Conservation (phyloP, 2,329 filamentous ascomycete species). For the Exserohilum rostratum region DNA sequence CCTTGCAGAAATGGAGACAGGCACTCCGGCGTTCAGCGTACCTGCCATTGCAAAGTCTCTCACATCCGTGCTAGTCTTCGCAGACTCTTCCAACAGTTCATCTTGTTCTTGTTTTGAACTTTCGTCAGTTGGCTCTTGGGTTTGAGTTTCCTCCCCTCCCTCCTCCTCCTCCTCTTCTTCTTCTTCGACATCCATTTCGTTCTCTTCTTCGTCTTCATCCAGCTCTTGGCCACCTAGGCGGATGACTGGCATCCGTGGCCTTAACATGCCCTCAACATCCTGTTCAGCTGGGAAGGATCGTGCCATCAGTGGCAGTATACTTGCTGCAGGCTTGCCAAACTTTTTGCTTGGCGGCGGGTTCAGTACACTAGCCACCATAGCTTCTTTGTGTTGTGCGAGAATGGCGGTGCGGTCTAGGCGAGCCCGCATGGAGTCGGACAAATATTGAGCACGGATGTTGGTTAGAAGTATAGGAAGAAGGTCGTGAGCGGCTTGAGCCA, state of each 20-base stretch:
- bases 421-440: constrained; percentile 74
- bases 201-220: constrained; percentile 33
- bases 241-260: constrained; percentile 56
- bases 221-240: constrained; percentile 29
- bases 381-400: constrained; percentile 68
- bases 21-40: background rate
- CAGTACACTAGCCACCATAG: constrained; percentile 81
- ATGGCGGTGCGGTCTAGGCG: constrained; percentile 84
- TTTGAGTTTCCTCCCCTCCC: constrained; percentile 55
- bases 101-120: constrained; percentile 45
- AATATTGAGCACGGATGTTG: constrained; percentile 67
- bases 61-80: constrained; percentile 11
- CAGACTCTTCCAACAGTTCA: constrained; percentile 26
- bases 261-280: constrained; percentile 73
- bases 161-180: constrained; percentile 20
- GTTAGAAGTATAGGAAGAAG: constrained; percentile 70
- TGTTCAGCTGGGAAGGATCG: constrained; percentile 67
- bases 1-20: background rate
- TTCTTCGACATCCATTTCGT: constrained; percentile 25
- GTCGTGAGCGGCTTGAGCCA: constrained; percentile 62
- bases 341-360: constrained; percentile 72
- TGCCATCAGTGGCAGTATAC: constrained; percentile 79
- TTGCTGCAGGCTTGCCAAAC: constrained; percentile 67
- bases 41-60: constrained; percentile 27
- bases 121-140: constrained; percentile 47